Evolutionary conservation across 768 basidiomycete genomes (phyloP).

Genomic region (Rhodotorula taiwanensis): DNA sequence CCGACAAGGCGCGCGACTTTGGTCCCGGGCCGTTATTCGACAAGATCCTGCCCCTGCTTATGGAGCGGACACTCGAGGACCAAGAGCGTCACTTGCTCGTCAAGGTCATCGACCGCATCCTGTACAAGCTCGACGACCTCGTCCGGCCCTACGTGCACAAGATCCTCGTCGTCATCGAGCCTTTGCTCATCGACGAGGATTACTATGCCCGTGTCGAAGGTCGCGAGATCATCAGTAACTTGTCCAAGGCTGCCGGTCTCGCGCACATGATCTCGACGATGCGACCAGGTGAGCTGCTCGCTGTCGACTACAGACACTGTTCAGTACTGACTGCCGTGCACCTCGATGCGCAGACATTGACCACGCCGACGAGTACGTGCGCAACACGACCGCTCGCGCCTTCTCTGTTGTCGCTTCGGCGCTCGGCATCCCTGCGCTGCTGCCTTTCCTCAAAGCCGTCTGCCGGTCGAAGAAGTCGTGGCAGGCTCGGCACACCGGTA

Average conservation of each 20-base stretch:
- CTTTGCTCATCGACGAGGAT: conserved; percentile 95
- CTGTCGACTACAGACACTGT: too few species aligned
- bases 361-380: conserved; percentile 97
- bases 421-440: conserved; percentile 90
- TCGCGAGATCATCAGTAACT: conserved; percentile 96
- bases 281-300: conserved; percentile 58
- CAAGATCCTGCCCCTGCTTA: conserved; percentile 94
- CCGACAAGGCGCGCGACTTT: conserved; percentile 97
- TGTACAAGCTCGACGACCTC: conserved; percentile 98
- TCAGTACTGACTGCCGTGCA: neutral
- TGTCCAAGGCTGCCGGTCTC: conserved; percentile 96
- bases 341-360: conserved; percentile 65
- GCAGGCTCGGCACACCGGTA: conserved; percentile 99
- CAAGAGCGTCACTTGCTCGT: conserved; percentile 96
- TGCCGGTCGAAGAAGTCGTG: conserved; percentile 99
- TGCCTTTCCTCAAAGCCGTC: conserved; percentile 97
- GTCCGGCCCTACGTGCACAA: conserved; percentile 99
- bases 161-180: conserved; percentile 98
- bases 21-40: conserved; percentile 97
- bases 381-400: conserved; percentile 96
- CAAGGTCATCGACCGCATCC: conserved; percentile 96
- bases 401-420: conserved; percentile 88
- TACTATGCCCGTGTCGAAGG: conserved; percentile 61
- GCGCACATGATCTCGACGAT: conserved; percentile 99
- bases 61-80: conserved; percentile 86